phyloP scores from a whole-genome alignment of 768 basidiomycete genomes.

The Podaxis sp. region DNA sequence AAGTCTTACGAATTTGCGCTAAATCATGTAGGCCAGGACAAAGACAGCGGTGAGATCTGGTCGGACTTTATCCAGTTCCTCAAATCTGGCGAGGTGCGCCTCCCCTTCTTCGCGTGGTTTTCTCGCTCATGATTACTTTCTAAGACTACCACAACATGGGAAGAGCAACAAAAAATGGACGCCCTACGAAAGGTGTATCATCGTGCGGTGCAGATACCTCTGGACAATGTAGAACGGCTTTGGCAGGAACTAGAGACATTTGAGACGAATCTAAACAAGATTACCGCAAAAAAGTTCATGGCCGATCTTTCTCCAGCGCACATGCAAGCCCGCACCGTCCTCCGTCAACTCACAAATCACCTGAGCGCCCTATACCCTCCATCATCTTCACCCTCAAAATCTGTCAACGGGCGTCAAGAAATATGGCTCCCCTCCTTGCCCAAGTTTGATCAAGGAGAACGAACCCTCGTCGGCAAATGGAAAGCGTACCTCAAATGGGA shows the following conservation, averaged over 20 bases:
- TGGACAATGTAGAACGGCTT: slow-evolving; percentile 88
- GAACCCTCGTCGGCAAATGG: slow-evolving; percentile 82
- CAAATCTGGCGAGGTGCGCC: slow-evolving; percentile 69
- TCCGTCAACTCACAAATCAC: slow-evolving; percentile 76
- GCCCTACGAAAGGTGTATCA: slow-evolving; percentile 89
- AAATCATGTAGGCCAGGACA: slow-evolving; percentile 86
- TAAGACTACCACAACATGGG: slow-evolving; percentile 83
- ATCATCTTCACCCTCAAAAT: slow-evolving; percentile 20
- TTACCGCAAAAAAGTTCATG: slow-evolving; percentile 96
- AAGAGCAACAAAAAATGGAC: slow-evolving; percentile 95
- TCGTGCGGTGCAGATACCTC: slow-evolving; percentile 89
- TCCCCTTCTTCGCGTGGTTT: not conserved
- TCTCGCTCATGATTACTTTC: not conserved
- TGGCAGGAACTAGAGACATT: slow-evolving; percentile 96
- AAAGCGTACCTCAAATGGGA: slow-evolving; percentile 94
- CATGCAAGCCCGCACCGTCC: slow-evolving; percentile 91
- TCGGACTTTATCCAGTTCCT: slow-evolving; percentile 91
- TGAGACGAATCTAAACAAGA: slow-evolving; percentile 85
- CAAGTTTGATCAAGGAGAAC: slow-evolving; percentile 70
- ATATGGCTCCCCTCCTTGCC: slow-evolving; percentile 71
- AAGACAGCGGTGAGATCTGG: slow-evolving; percentile 92
- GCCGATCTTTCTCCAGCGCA: slow-evolving; percentile 88
- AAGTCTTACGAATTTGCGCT: slow-evolving; percentile 95
- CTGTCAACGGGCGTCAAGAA: slow-evolving; percentile 30
- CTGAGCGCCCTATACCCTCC: slow-evolving; percentile 56